phyloP scores from a whole-genome alignment of 495 filamentous ascomycete genomes.

The Tuber aestivum region DNA sequence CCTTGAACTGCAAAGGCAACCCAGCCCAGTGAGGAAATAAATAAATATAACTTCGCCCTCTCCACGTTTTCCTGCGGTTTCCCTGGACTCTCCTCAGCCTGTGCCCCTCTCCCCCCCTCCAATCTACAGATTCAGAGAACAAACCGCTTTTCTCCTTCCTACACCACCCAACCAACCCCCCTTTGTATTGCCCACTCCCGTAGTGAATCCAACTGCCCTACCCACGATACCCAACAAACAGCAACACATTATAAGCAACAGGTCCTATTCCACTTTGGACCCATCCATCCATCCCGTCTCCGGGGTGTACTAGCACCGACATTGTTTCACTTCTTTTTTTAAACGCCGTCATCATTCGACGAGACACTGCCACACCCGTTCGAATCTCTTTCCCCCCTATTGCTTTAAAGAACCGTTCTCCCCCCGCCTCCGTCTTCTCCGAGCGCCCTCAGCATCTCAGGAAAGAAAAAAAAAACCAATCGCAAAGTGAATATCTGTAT shows the following conservation, averaged over 20 bases:
- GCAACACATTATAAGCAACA: slow-evolving; percentile 11
- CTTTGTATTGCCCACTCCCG: not conserved
- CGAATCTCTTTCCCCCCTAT: slow-evolving; percentile 8
- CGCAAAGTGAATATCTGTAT: not conserved
- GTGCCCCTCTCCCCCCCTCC: slow-evolving; percentile 20
- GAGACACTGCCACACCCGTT: slow-evolving; percentile 25
- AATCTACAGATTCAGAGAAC: slow-evolving; percentile 11
- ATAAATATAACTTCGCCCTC: slow-evolving; percentile 16
- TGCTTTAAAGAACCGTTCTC: slow-evolving; percentile 8
- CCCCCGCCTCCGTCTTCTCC: slow-evolving; percentile 5
- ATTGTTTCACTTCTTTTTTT: slow-evolving; percentile 24
- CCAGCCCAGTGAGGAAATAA: slow-evolving; percentile 21
- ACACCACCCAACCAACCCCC: not conserved
- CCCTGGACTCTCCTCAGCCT: slow-evolving; percentile 13
- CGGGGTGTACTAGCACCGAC: not conserved
- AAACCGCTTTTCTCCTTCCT: not conserved
- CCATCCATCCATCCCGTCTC: not conserved
- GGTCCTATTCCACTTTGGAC: not conserved
- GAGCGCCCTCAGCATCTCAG: slow-evolving; percentile 5
- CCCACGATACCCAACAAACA: slow-evolving; percentile 9
- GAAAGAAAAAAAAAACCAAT: slow-evolving; percentile 7
- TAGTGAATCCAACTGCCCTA: not conserved
- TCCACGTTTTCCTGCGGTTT: slow-evolving; percentile 10
- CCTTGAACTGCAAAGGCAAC: slow-evolving; percentile 1
- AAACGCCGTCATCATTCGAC: slow-evolving; percentile 21